A percentile compares a stretch with the other conserved stretches of the same genome.
phyloP scores from a whole-genome alignment of 768 basidiomycete species.

The Hygrocybe punicea region DNA sequence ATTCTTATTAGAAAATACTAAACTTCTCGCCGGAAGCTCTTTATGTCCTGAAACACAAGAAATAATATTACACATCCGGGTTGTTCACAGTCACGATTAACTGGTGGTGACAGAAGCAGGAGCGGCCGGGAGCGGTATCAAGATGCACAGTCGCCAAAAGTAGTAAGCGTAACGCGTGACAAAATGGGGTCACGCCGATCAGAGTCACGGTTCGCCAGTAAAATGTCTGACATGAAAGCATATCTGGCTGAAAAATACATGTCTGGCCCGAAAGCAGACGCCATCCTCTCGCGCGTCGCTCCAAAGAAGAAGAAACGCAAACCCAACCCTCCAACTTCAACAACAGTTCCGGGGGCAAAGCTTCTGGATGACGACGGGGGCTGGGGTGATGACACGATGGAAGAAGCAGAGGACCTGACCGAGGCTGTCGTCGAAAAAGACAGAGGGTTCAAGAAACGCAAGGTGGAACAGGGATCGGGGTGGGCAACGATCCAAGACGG shows the following conservation, averaged over 20 bases:
- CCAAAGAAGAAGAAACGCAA: constrained; percentile 80
- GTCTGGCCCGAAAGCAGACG: constrained; percentile 95
- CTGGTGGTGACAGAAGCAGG: too few species aligned
- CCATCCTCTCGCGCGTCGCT: constrained; percentile 70
- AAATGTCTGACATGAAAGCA: constrained; percentile 61
- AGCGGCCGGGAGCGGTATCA: too few species aligned
- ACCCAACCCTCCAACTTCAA: constrained; percentile 26
- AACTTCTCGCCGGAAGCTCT: too few species aligned
- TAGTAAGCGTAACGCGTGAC: too few species aligned
- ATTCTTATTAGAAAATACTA: too few species aligned
- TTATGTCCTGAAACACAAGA: too few species aligned
- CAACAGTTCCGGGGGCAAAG: constrained; percentile 29
- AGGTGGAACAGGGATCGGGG: constrained; percentile 45
- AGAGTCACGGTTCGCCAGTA: constrained; percentile 4
- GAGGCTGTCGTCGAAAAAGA: constrained; percentile 73
- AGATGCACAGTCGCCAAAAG: too few species aligned
- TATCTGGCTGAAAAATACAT: constrained; percentile 93
- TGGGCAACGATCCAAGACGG: constrained; percentile 71
- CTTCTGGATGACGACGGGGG: constrained; percentile 70
- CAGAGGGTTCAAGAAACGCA: constrained; percentile 75
- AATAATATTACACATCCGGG: too few species aligned
- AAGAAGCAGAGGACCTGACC: constrained; percentile 53
- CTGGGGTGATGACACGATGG: constrained; percentile 53
- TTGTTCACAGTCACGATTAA: too few species aligned
- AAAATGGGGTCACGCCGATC: too few species aligned